A percentile compares a stretch with the other conserved stretches of the same genome.
These are phyloP conservation scores for Triticum dicoccoides DNA, from an alignment of 176 grass and related monocot species.

Conservation along the genomic window DNA sequence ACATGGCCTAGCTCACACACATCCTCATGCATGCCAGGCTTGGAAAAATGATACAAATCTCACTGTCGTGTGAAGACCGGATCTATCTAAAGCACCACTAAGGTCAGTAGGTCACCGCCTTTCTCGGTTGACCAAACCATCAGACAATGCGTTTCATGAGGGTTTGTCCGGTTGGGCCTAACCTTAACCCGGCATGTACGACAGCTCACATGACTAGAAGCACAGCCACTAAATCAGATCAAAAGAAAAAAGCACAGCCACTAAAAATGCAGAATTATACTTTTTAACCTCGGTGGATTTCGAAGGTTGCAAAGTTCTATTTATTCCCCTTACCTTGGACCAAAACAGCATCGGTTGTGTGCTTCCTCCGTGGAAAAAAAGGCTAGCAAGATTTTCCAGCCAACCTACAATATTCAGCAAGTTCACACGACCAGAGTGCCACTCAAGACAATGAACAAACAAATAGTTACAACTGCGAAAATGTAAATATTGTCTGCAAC, in stretches of 20 bases:
- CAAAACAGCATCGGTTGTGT: background rate
- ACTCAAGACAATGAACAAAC: background rate
- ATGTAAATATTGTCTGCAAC: background rate
- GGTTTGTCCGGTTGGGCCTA: background rate
- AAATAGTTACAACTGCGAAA: background rate
- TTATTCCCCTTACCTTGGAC: no score
- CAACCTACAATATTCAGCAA: background rate
- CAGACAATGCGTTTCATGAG: background rate
- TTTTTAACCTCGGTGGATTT: background rate
- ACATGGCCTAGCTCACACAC: background rate
- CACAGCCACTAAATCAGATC: no score
- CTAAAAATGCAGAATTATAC: background rate
- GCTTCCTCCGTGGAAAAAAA: background rate
- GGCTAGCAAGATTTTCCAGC: background rate
- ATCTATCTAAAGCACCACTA: constrained; percentile 16
- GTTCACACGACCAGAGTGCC: background rate
- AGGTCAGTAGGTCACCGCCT: no score
- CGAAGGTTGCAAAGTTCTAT: background rate
- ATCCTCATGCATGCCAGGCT: background rate
- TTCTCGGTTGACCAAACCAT: constrained; percentile 1
- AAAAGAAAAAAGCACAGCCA: no score
- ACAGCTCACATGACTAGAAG: constrained; percentile 4
- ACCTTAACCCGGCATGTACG: background rate
- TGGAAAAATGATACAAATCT: background rate
- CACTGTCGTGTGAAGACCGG: background rate